phyloP scores from a whole-genome alignment of 1,284 basidiomycete species.

The Ustilago shanxiensis region DNA sequence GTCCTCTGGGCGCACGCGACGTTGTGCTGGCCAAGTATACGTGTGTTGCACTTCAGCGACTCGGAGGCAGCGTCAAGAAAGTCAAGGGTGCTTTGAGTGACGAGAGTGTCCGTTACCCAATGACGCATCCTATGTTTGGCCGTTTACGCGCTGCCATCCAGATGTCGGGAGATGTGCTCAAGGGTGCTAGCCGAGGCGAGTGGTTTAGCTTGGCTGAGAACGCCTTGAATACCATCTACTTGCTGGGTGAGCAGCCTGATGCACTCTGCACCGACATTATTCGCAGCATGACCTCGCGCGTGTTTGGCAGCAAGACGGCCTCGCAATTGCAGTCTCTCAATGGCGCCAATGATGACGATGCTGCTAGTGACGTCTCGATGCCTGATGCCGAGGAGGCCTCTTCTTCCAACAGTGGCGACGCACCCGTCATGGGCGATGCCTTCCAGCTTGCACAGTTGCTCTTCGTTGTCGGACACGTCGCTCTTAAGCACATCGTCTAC shows the following conservation, averaged over 20 bases:
- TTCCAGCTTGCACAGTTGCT: slow-evolving; percentile 91
- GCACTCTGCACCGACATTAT: slow-evolving; percentile 84
- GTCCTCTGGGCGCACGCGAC: slow-evolving; percentile 80
- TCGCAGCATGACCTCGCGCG: slow-evolving; percentile 81
- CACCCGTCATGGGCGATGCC: slow-evolving; percentile 70
- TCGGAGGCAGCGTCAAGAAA: slow-evolving; percentile 95
- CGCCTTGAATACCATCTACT: slow-evolving; percentile 94
- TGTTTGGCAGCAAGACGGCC: slow-evolving; percentile 74
- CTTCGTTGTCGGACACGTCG: slow-evolving; percentile 94
- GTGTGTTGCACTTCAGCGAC: slow-evolving; percentile 88
- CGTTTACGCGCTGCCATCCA: slow-evolving; percentile 79
- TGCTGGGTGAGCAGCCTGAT: slow-evolving; percentile 93
- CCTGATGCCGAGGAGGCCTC: slow-evolving; percentile 28
- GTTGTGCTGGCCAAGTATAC: slow-evolving; percentile 91
- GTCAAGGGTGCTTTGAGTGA: slow-evolving; percentile 87
- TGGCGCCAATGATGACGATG: slow-evolving; percentile 28
- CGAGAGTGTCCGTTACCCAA: slow-evolving; percentile 86
- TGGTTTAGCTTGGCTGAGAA: slow-evolving; percentile 94
- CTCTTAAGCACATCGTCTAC: slow-evolving; percentile 97
- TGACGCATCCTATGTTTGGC: slow-evolving; percentile 87
- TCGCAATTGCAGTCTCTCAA: not conserved
- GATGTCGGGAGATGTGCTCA: slow-evolving; percentile 41
- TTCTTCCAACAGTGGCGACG: slow-evolving; percentile 16
- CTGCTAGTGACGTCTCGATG: slow-evolving; percentile 45
- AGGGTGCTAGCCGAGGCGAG: slow-evolving; percentile 45